Conservation (phyloP, 495 filamentous ascomycete genomes). For the Penicillium herquei region DNA sequence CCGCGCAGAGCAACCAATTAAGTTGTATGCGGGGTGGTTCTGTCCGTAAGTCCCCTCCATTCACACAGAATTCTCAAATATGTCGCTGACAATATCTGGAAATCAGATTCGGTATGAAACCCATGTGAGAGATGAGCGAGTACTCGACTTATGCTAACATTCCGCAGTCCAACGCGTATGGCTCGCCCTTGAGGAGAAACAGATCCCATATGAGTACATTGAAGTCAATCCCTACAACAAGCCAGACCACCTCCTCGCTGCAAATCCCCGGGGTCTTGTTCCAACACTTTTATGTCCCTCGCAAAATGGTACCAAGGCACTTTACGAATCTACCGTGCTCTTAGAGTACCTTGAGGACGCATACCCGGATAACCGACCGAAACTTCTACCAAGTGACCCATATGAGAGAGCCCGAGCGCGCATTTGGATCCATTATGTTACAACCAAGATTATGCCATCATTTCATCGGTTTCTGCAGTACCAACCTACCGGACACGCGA, state of each 20-base stretch:
- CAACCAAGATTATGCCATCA: conserved; percentile 58
- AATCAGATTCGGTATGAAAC: conserved; percentile 26
- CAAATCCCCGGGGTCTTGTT: conserved; percentile 69
- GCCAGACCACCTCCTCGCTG: conserved; percentile 55
- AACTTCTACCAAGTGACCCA: conserved; percentile 52
- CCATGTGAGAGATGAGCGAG: background rate
- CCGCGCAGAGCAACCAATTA: conserved; percentile 48
- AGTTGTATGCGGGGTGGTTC: conserved; percentile 66
- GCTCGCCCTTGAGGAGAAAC: conserved; percentile 67
- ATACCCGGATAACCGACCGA: conserved; percentile 45
- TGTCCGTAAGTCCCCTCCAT: conserved; percentile 40
- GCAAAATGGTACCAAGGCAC: conserved; percentile 35
- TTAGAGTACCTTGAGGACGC: conserved; percentile 71
- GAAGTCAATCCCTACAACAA: conserved; percentile 74
- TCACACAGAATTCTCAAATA: background rate
- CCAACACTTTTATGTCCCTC: conserved; percentile 54
- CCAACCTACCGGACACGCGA: conserved; percentile 32
- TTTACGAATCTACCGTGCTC: conserved; percentile 67
- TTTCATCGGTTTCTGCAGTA: conserved; percentile 67
- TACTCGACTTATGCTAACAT: background rate
- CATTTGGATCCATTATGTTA: conserved; percentile 70
- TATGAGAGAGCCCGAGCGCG: conserved; percentile 58
- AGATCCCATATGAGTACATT: conserved; percentile 70
- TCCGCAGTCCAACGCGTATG: conserved; percentile 59
- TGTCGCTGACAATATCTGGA: conserved; percentile 11